A percentile compares a stretch with the other conserved stretches of the same genome.
phyloP scores from a whole-genome alignment of 2,329 filamentous ascomycete species.

The Penicillium sp. region DNA sequence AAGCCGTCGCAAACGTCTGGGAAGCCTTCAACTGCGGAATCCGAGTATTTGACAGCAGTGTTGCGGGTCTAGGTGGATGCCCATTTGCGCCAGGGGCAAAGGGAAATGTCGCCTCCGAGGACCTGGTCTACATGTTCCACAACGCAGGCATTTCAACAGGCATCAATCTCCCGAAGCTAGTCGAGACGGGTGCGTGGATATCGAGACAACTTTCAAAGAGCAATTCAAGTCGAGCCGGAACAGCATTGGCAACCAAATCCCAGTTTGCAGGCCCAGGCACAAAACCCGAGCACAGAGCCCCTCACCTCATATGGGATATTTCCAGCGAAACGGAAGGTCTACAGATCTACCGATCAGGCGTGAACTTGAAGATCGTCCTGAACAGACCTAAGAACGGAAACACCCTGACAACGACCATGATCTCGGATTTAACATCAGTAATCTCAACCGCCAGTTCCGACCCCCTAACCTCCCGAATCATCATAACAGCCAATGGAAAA shows the following conservation, averaged over 20 bases:
- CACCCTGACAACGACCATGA: slow-evolving; percentile 40
- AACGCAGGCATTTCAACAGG: slow-evolving; percentile 70
- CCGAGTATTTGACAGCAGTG: slow-evolving; percentile 74
- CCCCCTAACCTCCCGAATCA: slow-evolving; percentile 35
- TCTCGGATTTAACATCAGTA: slow-evolving; percentile 30
- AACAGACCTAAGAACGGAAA: slow-evolving; percentile 44
- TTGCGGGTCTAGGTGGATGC: slow-evolving; percentile 79
- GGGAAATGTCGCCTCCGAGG: slow-evolving; percentile 82
- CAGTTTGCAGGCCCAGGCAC: too few relatives aligned
- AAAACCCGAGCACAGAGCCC: too few relatives aligned
- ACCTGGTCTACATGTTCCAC: slow-evolving; percentile 69
- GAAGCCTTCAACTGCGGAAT: slow-evolving; percentile 76
- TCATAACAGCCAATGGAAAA: slow-evolving; percentile 38
- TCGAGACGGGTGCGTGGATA: slow-evolving; percentile 73
- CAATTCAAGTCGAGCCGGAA: slow-evolving; percentile 27
- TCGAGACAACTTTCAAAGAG: slow-evolving; percentile 40
- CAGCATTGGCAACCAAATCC: too few relatives aligned
- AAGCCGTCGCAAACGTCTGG: slow-evolving; percentile 78
- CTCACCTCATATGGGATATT: slow-evolving; percentile 20
- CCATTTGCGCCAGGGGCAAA: slow-evolving; percentile 83
- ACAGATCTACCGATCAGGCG: slow-evolving; percentile 31
- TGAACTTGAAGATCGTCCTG: slow-evolving; percentile 34
- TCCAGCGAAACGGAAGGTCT: slow-evolving; percentile 26
- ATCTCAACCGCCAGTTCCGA: slow-evolving; percentile 30
- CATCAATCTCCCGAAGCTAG: slow-evolving; percentile 62